Conservation (phyloP, 306 rosid species). For the Cercis canadensis region DNA sequence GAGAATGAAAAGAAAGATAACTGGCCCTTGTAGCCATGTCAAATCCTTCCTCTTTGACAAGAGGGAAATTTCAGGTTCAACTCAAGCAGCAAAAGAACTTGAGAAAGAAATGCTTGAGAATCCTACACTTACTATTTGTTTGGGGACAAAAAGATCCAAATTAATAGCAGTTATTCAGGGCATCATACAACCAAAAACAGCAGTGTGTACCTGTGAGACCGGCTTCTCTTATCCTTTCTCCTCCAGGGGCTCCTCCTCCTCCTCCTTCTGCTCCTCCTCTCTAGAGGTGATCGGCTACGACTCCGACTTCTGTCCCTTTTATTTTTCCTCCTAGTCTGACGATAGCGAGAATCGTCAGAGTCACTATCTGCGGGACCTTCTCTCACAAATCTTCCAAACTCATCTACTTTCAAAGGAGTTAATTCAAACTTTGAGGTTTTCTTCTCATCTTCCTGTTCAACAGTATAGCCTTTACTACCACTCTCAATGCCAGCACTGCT, state of each 20-base stretch:
- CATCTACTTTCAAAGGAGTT: slow-evolving; percentile 66
- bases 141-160: slow-evolving; percentile 15
- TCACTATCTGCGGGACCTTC: slow-evolving; percentile 78
- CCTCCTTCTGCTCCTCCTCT: slow-evolving; percentile 56
- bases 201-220: slow-evolving; percentile 76
- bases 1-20: slow-evolving; percentile 15
- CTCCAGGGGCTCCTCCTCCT: slow-evolving; percentile 71
- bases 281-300: slow-evolving; percentile 68
- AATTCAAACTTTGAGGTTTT: slow-evolving; percentile 48
- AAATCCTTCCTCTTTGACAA: neutral
- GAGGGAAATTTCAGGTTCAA: slow-evolving; percentile 28
- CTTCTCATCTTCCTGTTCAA: slow-evolving; percentile 50
- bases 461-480: slow-evolving; percentile 37
- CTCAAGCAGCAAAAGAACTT: slow-evolving; percentile 29
- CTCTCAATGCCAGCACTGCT: slow-evolving; percentile 42
- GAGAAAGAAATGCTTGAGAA: slow-evolving; percentile 13
- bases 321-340: slow-evolving; percentile 47
- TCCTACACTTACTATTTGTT: slow-evolving; percentile 4
- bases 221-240: slow-evolving; percentile 79
- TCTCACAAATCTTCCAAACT: slow-evolving; percentile 80
- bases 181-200: slow-evolving; percentile 36
- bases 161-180: slow-evolving; percentile 26
- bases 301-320: slow-evolving; percentile 76
- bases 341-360: slow-evolving; percentile 63
- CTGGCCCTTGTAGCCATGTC: slow-evolving; percentile 3